These are phyloP conservation scores for Clitopilus passeckerianus DNA, from an alignment of 768 basidiomycete species.

Conservation along the genomic window DNA sequence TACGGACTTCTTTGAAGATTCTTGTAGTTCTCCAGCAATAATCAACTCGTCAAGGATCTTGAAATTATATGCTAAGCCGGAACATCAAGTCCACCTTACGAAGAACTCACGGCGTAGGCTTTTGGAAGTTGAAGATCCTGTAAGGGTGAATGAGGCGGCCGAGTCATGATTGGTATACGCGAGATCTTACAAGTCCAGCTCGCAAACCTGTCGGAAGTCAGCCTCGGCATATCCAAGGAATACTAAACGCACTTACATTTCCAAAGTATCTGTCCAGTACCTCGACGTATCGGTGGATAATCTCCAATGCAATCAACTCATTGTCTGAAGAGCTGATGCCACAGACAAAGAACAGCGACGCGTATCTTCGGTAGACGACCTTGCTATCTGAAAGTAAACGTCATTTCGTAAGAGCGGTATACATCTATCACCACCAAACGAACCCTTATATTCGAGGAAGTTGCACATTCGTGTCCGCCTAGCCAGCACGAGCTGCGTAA, in stretches of 20 bases:
- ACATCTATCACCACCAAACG: slow-evolving; percentile 11
- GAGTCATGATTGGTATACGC: neutral
- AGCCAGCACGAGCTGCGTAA: slow-evolving; percentile 94
- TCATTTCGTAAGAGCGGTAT: neutral
- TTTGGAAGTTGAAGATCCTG: slow-evolving; percentile 99
- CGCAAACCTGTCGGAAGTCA: slow-evolving; percentile 63
- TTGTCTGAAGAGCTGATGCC: slow-evolving; percentile 84
- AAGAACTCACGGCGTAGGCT: slow-evolving; percentile 80
- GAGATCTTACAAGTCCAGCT: slow-evolving; percentile 81
- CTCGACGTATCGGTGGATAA: slow-evolving; percentile 93
- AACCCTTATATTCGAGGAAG: slow-evolving; percentile 98
- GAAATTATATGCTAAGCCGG: slow-evolving; percentile 1
- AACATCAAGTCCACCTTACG: neutral
- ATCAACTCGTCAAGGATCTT: slow-evolving; percentile 94
- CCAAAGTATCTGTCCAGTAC: slow-evolving; percentile 89
- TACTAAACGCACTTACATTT: slow-evolving; percentile 54
- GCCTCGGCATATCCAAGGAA: neutral
- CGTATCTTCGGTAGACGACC: slow-evolving; percentile 93
- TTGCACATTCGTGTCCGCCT: slow-evolving; percentile 98
- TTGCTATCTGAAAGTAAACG: slow-evolving; percentile 65
- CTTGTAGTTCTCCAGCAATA: slow-evolving; percentile 95
- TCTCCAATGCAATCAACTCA: slow-evolving; percentile 86
- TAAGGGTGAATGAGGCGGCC: slow-evolving; percentile 1
- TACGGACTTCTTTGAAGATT: slow-evolving; percentile 92
- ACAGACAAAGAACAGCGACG: slow-evolving; percentile 92